Base-by-base conservation (phyloP, 129 eudicot genomes). In the Centaurea solstitialis region DNA sequence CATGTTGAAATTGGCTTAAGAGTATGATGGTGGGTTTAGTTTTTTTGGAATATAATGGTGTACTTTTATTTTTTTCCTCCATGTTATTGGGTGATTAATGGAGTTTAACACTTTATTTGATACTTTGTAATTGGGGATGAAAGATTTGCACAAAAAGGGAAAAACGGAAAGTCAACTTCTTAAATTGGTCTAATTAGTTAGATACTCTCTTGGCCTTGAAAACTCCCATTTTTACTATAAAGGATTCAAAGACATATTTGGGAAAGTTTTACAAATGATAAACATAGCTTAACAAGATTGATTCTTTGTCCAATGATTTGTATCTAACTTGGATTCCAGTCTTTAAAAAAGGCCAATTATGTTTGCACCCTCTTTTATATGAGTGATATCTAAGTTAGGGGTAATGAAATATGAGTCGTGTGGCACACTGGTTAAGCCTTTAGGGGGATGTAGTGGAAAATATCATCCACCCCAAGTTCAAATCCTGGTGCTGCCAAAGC, bases 181-280 rank as follows among this genome's bases (percentile, higher is more conserved):
- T 82, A 50, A 76, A 38, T 76, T 39, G 62, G 35, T 82, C 75
- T 81, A 22, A 75, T 68, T 2, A 75, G n/a, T 50, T 43, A n/a
- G 75, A 47, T 81, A 74, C 43, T 20, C 43, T 23, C 10, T 74
- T 67, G 80, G 70, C 59, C 79, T 53, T 37, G 68, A 7, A 75
- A 74, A 59, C 45, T 33, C 74, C 75, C 66, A 81, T 72, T 80
- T 79, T 1, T 33, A 47, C 40, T 68, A 18, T 82, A 26, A 69
- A 37, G 76, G 18, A 50, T 13, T 70, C 9, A 69, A 50, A 68
- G 18, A 38, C 47, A 24, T 35, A 6, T 12, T 76, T 8, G 20
- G 53, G 28, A 28, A n/a, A 22, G 37, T 24, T 26, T 28, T 70
- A 37, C 62, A 3, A 38, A 76, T 76, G 73, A 40, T 59, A 17